Base-by-base conservation (phyloP, 2,329 filamentous ascomycete species). In the Botrytis cinerea region DNA sequence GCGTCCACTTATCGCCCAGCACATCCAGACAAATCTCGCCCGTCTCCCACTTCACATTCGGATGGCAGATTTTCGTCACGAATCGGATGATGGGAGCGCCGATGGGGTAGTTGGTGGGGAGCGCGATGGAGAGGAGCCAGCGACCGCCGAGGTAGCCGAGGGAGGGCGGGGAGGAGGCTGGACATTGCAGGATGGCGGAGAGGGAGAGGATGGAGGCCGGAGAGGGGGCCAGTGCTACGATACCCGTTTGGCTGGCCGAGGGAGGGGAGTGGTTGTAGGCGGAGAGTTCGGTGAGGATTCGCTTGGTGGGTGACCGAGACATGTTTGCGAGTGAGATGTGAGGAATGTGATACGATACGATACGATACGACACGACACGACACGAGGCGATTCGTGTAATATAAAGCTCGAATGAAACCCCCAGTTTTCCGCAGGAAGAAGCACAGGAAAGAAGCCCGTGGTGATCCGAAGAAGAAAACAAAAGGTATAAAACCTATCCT, bases 11-110 rank as follows among this genome's bases (percentile, higher is more conserved):
- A 72, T 91, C 87, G 80, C 88, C 87, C 74, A 99, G 86, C 75
- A 98, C 87, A 81, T 98, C 96, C 43, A 98, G 89, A 82, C 96
- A 99, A 80, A 99, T 96, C 83, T 98, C 95, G 78, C 96, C 96
- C 3, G 90, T 94, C 78, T 85, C 84, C 81, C 89, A 90, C 75
- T 87, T 84, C 63, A 92, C 90, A 83, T 98, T 98, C 66, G 95
- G 91, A 84, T 97, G 94, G 79, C 93, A 92, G 77, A 97, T 90
- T 75, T 90, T 89, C 51, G 94, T 99, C n/a, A 87, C 84, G 84
- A 99, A 99, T 73, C 84, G 86, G 77, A 99, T 91, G 59, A 85
- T 87, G 1, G 96, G 96, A 1, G 96, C 92, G 1, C 88, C 83
- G 73, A 92, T 87, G 4, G 96, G 96, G 83, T 99, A 98, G 59